Percentiles rank a stretch among this genome's conserved stretches.
Evolutionary conservation across 2,329 filamentous ascomycete species (phyloP).

Genomic region (Trichoderma simmonsii): DNA sequence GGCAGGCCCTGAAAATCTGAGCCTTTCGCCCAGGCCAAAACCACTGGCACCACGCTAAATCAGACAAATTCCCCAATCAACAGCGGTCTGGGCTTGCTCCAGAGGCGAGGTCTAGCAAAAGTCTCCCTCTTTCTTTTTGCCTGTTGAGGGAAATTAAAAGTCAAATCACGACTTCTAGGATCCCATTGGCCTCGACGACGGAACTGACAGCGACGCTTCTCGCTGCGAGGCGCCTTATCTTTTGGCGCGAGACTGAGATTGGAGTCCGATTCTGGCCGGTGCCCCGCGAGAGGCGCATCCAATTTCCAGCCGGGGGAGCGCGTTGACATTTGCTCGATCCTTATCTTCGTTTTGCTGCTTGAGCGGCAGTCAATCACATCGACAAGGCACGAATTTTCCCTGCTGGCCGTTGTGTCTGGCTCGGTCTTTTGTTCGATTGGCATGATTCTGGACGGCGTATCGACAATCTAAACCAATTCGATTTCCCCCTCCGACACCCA

Average conservation of each 20-base stretch:
- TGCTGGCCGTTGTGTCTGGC: neutral
- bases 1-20: neutral
- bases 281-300: slow-evolving; percentile 11
- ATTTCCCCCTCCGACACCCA: slow-evolving; percentile 4
- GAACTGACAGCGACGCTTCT: slow-evolving; percentile 8
- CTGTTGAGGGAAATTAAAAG: neutral
- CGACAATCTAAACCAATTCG: neutral
- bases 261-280: slow-evolving; percentile 11
- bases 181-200: neutral
- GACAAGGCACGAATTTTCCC: neutral
- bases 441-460: neutral
- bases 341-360: neutral
- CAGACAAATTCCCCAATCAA: slow-evolving; percentile 15
- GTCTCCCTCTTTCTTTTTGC: neutral
- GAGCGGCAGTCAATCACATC: neutral
- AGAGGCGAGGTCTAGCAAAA: slow-evolving; percentile 5
- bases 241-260: slow-evolving; percentile 10
- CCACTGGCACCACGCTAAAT: neutral
- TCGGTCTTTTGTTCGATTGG: neutral
- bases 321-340: neutral
- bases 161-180: neutral
- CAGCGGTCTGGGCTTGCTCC: slow-evolving; percentile 13
- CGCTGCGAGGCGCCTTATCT: slow-evolving; percentile 6
- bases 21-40: neutral
- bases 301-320: neutral